These are phyloP conservation scores for Pythium biforme DNA, from an alignment of 352 stramenopile genomes.

Conservation along the genomic window DNA sequence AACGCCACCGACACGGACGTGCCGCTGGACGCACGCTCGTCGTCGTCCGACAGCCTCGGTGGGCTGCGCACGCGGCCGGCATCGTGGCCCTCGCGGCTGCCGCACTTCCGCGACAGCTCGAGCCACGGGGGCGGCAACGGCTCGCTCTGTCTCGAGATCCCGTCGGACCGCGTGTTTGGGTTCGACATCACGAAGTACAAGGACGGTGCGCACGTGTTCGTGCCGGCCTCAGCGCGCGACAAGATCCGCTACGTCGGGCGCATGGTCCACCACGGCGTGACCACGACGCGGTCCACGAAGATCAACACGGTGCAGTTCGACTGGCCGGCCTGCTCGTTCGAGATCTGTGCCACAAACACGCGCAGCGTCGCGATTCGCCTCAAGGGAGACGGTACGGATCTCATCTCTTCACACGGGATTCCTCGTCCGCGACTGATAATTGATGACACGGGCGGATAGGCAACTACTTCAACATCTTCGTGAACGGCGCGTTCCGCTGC, in stretches of 20 bases:
- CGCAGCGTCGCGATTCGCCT: slow-evolving; percentile 71
- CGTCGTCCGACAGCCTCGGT: slow-evolving; percentile 12
- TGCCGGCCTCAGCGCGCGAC: slow-evolving; percentile 67
- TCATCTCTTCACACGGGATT: background rate
- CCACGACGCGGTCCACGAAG: slow-evolving; percentile 65
- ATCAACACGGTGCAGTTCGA: slow-evolving; percentile 88
- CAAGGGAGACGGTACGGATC: slow-evolving; percentile 71
- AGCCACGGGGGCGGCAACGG: slow-evolving; percentile 7
- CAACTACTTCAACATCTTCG: slow-evolving; percentile 90
- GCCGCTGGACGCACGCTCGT: background rate
- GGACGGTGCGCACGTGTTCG: slow-evolving; percentile 60
- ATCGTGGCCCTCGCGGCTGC: slow-evolving; percentile 23
- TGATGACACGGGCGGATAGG: too few relatives aligned
- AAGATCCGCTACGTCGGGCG: slow-evolving; percentile 74
- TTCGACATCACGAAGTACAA: slow-evolving; percentile 81
- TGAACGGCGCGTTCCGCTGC: slow-evolving; percentile 66
- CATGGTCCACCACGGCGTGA: slow-evolving; percentile 69
- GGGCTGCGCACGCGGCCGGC: slow-evolving; percentile 21
- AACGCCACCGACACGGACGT: slow-evolving; percentile 21
- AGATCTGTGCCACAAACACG: slow-evolving; percentile 58
- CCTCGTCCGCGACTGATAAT: too few relatives aligned
- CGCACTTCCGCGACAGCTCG: slow-evolving; percentile 17
- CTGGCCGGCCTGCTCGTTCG: slow-evolving; percentile 70
- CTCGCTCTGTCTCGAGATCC: slow-evolving; percentile 9
- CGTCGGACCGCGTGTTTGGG: slow-evolving; percentile 56